Evolutionary conservation across 2,329 filamentous ascomycete genomes (phyloP).

Genomic region (Neonectria neomacrospora): DNA sequence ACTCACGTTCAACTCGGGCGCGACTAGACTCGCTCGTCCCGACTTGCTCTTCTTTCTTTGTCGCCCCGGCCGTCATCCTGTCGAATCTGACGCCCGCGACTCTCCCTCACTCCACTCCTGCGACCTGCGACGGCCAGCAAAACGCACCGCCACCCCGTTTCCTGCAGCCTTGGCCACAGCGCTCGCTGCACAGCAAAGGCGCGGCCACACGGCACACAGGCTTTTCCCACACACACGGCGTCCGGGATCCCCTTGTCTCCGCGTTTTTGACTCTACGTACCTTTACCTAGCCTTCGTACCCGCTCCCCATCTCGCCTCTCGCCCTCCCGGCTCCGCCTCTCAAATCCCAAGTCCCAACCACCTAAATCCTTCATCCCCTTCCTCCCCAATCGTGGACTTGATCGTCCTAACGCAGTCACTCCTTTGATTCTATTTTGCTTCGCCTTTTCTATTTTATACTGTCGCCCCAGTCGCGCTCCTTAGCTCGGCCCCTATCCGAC

Average conservation of each 20-base stretch:
- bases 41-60: not conserved
- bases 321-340: conserved; percentile 23
- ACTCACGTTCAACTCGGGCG: not conserved
- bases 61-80: conserved; percentile 3
- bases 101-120: conserved; percentile 22
- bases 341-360: conserved; percentile 23
- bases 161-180: not conserved
- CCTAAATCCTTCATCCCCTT: conserved; percentile 17
- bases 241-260: conserved; percentile 36
- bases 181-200: not conserved
- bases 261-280: conserved; percentile 38
- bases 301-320: conserved; percentile 33
- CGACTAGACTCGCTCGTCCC: conserved; percentile 16
- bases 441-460: conserved; percentile 24
- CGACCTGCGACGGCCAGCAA: not conserved
- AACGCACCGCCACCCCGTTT: not conserved
- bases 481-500: conserved; percentile 31
- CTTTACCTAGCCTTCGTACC: conserved; percentile 12
- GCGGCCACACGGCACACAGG: not conserved
- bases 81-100: conserved; percentile 35
- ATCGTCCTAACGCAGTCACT: conserved; percentile 38
- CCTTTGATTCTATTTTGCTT: conserved; percentile 34
- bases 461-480: conserved; percentile 23
- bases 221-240: conserved; percentile 19
- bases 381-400: conserved; percentile 30